Percentiles rank a stretch among this genome's conserved stretches.
Evolutionary conservation across 1,284 basidiomycete genomes (phyloP).

Genomic region (Cystodermella granulosa): DNA sequence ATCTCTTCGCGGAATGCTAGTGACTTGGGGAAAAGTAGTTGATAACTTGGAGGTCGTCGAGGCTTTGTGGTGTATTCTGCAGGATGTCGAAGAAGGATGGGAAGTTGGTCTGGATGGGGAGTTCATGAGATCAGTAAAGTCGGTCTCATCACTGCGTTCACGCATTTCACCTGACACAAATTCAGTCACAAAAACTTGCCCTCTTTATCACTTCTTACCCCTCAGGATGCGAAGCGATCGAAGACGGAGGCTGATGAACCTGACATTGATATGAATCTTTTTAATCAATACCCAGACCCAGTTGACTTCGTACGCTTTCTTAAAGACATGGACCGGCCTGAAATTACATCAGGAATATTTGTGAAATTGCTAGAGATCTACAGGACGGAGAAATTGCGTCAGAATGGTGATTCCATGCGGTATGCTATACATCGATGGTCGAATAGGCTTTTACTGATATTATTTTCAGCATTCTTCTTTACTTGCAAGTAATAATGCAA

Average conservation of each 20-base stretch:
- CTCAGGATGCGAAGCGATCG: constrained; percentile 43
- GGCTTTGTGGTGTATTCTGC: constrained; percentile 59
- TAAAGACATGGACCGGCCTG: constrained; percentile 59
- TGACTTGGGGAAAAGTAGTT: constrained; percentile 70
- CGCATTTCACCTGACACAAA: not conserved
- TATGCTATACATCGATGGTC: constrained; percentile 24
- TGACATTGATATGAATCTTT: constrained; percentile 52
- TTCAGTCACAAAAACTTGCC: constrained; percentile 20
- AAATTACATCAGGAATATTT: constrained; percentile 69
- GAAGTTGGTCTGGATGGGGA: constrained; percentile 50
- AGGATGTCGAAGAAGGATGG: constrained; percentile 55
- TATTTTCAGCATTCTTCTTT: constrained; percentile 46
- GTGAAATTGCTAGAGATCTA: constrained; percentile 70
- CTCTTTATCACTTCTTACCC: constrained; percentile 48
- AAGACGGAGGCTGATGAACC: constrained; percentile 42
- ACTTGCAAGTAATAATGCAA: constrained; percentile 72
- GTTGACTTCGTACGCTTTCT: constrained; percentile 60
- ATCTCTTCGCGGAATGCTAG: constrained; percentile 54
- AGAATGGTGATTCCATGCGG: constrained; percentile 55
- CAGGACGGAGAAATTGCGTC: constrained; percentile 44
- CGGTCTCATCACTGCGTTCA: constrained; percentile 15
- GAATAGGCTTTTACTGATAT: not conserved
- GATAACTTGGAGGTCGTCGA: constrained; percentile 49
- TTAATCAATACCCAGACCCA: constrained; percentile 72
- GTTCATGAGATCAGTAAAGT: constrained; percentile 44